phyloP scores from a whole-genome alignment of 2,329 filamentous ascomycete genomes.

The Penicillium sp. region DNA sequence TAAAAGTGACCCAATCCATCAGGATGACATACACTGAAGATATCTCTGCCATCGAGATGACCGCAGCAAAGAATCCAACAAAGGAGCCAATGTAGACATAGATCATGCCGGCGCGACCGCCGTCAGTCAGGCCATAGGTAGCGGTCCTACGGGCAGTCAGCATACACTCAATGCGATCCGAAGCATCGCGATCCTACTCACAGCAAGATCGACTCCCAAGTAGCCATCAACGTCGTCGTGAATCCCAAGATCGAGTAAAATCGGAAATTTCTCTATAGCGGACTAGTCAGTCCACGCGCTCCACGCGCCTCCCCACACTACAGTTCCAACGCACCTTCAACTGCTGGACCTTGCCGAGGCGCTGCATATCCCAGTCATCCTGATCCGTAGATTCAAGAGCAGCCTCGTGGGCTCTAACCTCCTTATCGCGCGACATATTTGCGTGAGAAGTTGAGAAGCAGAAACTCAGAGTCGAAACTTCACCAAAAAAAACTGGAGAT shows the following conservation, averaged over 20 bases:
- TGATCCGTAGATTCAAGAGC: slow-evolving; percentile 16
- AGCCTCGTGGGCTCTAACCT: slow-evolving; percentile 16
- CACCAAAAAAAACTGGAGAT: slow-evolving; percentile 3
- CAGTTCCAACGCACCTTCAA: slow-evolving; percentile 35
- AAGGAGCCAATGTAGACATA: slow-evolving; percentile 39
- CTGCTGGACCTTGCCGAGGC: slow-evolving; percentile 53
- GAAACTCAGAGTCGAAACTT: background rate
- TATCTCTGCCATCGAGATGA: slow-evolving; percentile 42
- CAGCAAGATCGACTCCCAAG: slow-evolving; percentile 43
- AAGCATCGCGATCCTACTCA: slow-evolving; percentile 19
- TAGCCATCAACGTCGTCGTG: slow-evolving; percentile 41
- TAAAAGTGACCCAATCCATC: background rate
- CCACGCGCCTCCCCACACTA: background rate
- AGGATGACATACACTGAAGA: slow-evolving; percentile 34
- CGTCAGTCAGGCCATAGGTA: slow-evolving; percentile 31
- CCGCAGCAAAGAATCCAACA: slow-evolving; percentile 39
- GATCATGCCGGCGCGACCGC: slow-evolving; percentile 38
- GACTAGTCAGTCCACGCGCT: slow-evolving; percentile 8
- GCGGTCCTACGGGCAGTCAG: slow-evolving; percentile 20
- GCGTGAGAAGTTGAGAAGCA: background rate
- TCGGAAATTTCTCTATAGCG: slow-evolving; percentile 38
- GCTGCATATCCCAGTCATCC: slow-evolving; percentile 45
- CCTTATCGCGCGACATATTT: slow-evolving; percentile 17
- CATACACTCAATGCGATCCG: background rate
- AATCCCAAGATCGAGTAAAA: slow-evolving; percentile 43